phyloP scores from a whole-genome alignment of 805 yeast genomes.

The Wickerhamomyces rabaulensis region DNA sequence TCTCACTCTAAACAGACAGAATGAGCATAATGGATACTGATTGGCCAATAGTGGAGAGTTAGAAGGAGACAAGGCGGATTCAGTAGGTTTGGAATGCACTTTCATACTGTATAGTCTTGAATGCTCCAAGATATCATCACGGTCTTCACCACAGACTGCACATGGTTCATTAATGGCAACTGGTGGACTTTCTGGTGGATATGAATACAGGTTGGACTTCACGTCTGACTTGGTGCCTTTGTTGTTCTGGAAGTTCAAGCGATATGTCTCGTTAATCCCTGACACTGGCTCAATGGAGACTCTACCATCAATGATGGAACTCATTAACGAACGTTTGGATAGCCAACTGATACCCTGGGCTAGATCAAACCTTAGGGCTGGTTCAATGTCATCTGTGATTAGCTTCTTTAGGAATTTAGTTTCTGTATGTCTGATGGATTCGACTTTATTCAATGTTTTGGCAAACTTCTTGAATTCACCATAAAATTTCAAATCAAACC shows the following conservation, averaged over 20 bases:
- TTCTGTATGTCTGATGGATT: slow-evolving; percentile 33
- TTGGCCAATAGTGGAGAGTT: slow-evolving; percentile 27
- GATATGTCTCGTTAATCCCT: slow-evolving; percentile 73
- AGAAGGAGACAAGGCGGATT: slow-evolving; percentile 9
- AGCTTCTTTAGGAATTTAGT: slow-evolving; percentile 56
- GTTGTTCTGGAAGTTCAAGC: slow-evolving; percentile 27
- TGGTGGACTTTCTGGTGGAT: slow-evolving; percentile 50
- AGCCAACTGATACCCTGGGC: slow-evolving; percentile 64
- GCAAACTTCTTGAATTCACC: slow-evolving; percentile 34
- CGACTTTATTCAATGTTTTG: slow-evolving; percentile 28
- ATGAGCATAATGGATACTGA: slow-evolving; percentile 70
- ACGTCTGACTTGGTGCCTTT: slow-evolving; percentile 14
- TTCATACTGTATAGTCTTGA: slow-evolving; percentile 72
- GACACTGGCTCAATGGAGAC: slow-evolving; percentile 83
- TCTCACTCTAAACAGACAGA: slow-evolving; percentile 74
- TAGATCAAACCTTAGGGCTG: slow-evolving; percentile 55
- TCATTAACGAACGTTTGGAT: slow-evolving; percentile 55
- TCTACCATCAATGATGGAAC: slow-evolving; percentile 70
- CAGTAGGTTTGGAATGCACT: slow-evolving; percentile 27
- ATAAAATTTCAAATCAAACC: slow-evolving; percentile 36
- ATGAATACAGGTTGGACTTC: slow-evolving; percentile 35
- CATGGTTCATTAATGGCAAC: slow-evolving; percentile 75
- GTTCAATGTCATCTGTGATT: slow-evolving; percentile 75
- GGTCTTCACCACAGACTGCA: slow-evolving; percentile 75
- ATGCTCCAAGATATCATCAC: slow-evolving; percentile 67